Percentiles rank a stretch among this genome's conserved stretches.
Evolutionary conservation across 345 rosid genomes (phyloP).

Genomic region (Citrus medica): DNA sequence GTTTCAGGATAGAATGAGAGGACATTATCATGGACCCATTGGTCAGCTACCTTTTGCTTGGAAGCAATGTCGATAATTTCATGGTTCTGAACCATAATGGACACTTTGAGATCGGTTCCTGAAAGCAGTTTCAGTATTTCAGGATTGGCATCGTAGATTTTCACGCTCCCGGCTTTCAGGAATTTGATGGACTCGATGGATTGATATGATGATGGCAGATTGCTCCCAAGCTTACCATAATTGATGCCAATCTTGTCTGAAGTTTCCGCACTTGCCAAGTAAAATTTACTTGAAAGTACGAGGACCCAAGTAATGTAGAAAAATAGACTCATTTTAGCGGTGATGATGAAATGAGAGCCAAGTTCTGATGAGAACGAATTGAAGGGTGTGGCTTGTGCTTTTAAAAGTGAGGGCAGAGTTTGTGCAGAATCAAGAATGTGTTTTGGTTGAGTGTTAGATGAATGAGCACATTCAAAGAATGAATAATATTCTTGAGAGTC

Average conservation of each 20-base stretch:
- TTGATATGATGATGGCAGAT: conserved; percentile 54
- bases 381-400: neutral
- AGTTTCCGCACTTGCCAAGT: conserved; percentile 33
- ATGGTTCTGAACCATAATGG: conserved; percentile 60
- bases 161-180: conserved; percentile 46
- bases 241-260: conserved; percentile 40
- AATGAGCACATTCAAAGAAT: neutral
- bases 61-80: conserved; percentile 47
- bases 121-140: conserved; percentile 50
- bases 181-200: conserved; percentile 47
- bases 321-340: neutral
- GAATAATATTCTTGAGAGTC: neutral
- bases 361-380: neutral
- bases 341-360: neutral
- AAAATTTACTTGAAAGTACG: neutral
- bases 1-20: conserved; percentile 49
- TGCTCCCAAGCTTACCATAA: conserved; percentile 46
- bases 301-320: neutral
- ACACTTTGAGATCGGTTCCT: conserved; percentile 47
- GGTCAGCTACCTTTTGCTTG: conserved; percentile 37
- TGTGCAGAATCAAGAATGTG: neutral
- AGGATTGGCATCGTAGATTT: conserved; percentile 57
- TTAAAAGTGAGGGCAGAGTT: neutral
- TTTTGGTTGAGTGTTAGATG: neutral
- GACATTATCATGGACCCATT: conserved; percentile 52